These are phyloP conservation scores for Arthrinium puccinioides DNA, from an alignment of 2,329 filamentous ascomycete species.

Conservation along the genomic window DNA sequence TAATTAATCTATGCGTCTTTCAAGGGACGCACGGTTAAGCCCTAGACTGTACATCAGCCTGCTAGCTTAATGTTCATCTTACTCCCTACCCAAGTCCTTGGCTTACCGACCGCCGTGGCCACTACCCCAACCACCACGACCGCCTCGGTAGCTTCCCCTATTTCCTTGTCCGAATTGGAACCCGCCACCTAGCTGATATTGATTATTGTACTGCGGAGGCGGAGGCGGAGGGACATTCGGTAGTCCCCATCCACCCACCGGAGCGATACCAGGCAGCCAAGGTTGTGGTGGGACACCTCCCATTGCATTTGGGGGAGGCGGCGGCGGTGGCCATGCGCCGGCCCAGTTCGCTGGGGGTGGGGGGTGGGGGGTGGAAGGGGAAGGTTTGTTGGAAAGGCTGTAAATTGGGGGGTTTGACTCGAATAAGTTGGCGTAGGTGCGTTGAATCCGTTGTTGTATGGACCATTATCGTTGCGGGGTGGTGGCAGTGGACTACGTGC, in stretches of 20 bases:
- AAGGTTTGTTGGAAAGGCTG: background rate
- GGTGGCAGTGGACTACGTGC: slow-evolving; percentile 1
- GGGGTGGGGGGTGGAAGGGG: slow-evolving; percentile 3
- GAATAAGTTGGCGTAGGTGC: background rate
- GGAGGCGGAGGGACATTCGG: slow-evolving; percentile 1
- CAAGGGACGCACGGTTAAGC: too few relatives aligned
- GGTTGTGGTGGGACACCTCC: background rate
- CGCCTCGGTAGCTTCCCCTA: background rate
- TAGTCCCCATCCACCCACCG: background rate
- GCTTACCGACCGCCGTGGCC: slow-evolving; percentile 5
- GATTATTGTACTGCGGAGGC: slow-evolving; percentile 4
- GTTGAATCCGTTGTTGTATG: background rate
- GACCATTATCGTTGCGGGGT: background rate
- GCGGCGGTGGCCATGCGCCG: slow-evolving; percentile 7
- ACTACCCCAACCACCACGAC: slow-evolving; percentile 5
- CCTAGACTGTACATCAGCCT: too few relatives aligned
- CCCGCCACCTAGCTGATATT: background rate
- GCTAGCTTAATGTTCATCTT: too few relatives aligned
- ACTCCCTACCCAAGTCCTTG: too few relatives aligned
- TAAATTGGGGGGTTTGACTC: background rate
- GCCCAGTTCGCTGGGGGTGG: slow-evolving; percentile 7
- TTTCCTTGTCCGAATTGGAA: slow-evolving; percentile 1
- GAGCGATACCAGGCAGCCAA: slow-evolving; percentile 4
- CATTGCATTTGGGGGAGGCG: background rate
- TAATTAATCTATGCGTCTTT: too few relatives aligned